Percentiles rank a stretch among this genome's conserved stretches.
Conservation (phyloP, 2,329 filamentous ascomycete genomes). For the Diaporthe capsici region DNA sequence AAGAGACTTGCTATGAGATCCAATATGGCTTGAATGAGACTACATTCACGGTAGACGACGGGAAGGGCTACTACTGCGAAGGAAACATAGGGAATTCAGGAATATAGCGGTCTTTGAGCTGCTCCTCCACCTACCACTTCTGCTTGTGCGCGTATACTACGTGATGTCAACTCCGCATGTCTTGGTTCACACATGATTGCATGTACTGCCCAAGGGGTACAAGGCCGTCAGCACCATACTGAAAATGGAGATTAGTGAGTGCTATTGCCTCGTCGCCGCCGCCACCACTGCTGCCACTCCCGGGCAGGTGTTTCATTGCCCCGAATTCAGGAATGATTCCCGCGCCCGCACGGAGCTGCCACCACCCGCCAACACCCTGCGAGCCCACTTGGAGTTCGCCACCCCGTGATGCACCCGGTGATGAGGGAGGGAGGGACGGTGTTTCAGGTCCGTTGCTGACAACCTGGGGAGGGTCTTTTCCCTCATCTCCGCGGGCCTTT, state of each 20-base stretch:
- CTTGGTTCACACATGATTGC: background rate
- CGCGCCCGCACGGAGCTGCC: background rate
- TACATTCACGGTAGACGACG: constrained; percentile 21
- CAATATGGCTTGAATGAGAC: constrained; percentile 31
- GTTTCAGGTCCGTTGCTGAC: constrained; percentile 9
- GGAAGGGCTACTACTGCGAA: constrained; percentile 12
- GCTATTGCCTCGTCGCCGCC: background rate
- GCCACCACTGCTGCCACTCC: constrained; percentile 1
- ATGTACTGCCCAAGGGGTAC: background rate
- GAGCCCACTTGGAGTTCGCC: background rate
- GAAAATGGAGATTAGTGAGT: background rate
- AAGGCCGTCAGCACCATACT: background rate
- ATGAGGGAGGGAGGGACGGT: background rate
- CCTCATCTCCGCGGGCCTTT: background rate
- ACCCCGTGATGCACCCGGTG: background rate
- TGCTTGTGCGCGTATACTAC: background rate
- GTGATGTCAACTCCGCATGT: background rate
- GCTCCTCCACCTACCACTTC: background rate
- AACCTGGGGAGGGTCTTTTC: background rate
- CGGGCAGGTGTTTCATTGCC: constrained; percentile 9
- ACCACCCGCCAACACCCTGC: background rate
- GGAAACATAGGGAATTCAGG: constrained; percentile 7
- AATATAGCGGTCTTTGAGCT: constrained; percentile 8
- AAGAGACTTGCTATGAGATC: constrained; percentile 12
- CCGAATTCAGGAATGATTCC: constrained; percentile 8